Evolutionary conservation across 805 yeast genomes (phyloP).

Genomic region (Candida oleophila): DNA sequence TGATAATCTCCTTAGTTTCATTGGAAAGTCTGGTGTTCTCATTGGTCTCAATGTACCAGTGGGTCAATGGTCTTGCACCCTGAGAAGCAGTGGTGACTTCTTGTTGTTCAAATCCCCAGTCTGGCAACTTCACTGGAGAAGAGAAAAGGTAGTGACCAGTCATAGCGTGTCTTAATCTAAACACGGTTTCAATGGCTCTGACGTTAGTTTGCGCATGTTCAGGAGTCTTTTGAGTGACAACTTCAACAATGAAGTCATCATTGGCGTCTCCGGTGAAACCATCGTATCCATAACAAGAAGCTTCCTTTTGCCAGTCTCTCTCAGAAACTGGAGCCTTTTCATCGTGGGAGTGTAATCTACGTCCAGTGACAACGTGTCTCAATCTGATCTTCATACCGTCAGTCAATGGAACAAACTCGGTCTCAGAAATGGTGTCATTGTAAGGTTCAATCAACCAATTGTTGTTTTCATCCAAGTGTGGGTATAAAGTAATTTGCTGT

Average conservation of each 20-base stretch:
- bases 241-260: constrained; percentile 78
- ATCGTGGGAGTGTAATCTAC: constrained; percentile 82
- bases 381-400: constrained; percentile 74
- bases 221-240: constrained; percentile 53
- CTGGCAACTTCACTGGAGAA: constrained; percentile 72
- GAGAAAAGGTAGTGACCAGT: constrained; percentile 76
- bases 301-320: constrained; percentile 84
- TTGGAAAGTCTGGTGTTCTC: constrained; percentile 46
- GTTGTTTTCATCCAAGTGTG: constrained; percentile 74
- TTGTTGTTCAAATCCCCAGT: constrained; percentile 82
- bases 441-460: constrained; percentile 70
- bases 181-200: constrained; percentile 66
- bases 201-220: constrained; percentile 53
- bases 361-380: constrained; percentile 52
- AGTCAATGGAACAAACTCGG: constrained; percentile 57
- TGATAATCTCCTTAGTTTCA: constrained; percentile 23
- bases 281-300: constrained; percentile 70
- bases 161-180: constrained; percentile 77
- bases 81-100: constrained; percentile 80
- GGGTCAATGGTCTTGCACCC: constrained; percentile 57
- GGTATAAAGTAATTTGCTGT: constrained; percentile 79
- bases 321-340: constrained; percentile 76
- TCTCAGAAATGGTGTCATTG: constrained; percentile 55
- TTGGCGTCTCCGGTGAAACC: constrained; percentile 82
- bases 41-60: constrained; percentile 77